Base-by-base conservation (phyloP, 495 filamentous ascomycete species). In the Neohortaea acidophila region DNA sequence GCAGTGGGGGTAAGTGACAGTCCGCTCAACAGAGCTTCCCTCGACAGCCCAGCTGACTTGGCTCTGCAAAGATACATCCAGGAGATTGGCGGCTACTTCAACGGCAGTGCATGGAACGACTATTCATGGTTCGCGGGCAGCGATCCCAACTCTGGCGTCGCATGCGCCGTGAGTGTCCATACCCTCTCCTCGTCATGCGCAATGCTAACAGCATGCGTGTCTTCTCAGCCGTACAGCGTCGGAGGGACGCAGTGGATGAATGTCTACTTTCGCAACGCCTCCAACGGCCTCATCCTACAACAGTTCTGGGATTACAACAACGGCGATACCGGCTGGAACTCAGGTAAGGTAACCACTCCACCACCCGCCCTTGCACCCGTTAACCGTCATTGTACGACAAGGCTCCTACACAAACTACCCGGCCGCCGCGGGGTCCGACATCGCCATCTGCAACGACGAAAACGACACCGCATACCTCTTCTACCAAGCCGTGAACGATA, bases 91-190 rank as follows among this genome's bases (percentile, higher is more conserved):
- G 38, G 33, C 15, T 10, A 21, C 11, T 44, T 44, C 35, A 30
- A 31, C 32, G 24, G 28, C 28, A 44, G 21, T 13, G 25, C 8
- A n/a, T 44, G 41, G 41, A 19, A 13, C 4, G 23, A 23, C 12
- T 2, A 5, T 13, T 10, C 31, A 24, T 26, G 8, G 13, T 44
- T 37, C 33, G 11, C 10, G n/a, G 10, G 17, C 2, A 37, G 33
- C 26, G 41, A 44, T 30, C 4, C 41, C 10, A 44, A 19, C 35
- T 39, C 35, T 13, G 41, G 41, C 26, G 26, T 44, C 3, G 41
- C 41, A 3, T 44, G 41, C 21, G 41, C 36, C 8, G 30, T 38
- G 2, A 39, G 23, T 15, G n/a, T n/a, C n/a, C n/a, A n/a, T n/a
- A n/a, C n/a, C n/a, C n/a, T n/a, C n/a, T n/a, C n/a, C n/a, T n/a